Conservation (phyloP, 23 red algal genomes). For the Gracilaria gracilis region DNA sequence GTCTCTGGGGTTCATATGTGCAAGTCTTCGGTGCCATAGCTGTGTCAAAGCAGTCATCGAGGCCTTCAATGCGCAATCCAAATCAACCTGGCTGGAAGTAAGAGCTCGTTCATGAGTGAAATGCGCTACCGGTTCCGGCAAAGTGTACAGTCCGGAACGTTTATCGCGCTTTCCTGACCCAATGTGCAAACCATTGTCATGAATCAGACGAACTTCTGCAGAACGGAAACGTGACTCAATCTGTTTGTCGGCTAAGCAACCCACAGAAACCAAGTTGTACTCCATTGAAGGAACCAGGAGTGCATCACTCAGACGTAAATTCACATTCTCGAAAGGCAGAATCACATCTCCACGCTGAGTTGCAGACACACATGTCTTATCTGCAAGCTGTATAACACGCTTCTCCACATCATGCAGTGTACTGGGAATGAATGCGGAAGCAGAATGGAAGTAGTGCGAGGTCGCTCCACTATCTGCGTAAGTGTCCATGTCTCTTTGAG, state of each 20-base stretch:
- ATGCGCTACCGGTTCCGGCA: background rate
- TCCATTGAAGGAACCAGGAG: background rate
- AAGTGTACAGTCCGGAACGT: constrained; percentile 14
- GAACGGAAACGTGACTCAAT: constrained; percentile 31
- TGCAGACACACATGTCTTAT: constrained; percentile 40
- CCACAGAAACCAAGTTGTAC: constrained; percentile 8
- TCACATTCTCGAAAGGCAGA: constrained; percentile 14
- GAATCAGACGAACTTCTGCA: constrained; percentile 32
- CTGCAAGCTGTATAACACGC: constrained; percentile 11
- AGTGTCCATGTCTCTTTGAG: constrained; percentile 2
- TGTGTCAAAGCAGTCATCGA: background rate
- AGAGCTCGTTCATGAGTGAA: too few relatives aligned
- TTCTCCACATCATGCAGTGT: background rate
- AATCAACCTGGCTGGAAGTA: too few relatives aligned
- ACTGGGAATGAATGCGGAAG: background rate
- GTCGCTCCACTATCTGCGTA: constrained; percentile 43
- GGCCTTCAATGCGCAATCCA: too few relatives aligned
- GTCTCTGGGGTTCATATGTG: constrained; percentile 27
- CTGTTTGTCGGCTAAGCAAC: constrained; percentile 11
- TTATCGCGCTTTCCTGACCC: background rate
- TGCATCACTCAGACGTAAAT: constrained; percentile 16
- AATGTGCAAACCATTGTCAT: background rate
- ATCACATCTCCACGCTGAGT: constrained; percentile 32
- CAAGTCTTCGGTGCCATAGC: constrained; percentile 32
- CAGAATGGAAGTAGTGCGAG: background rate